Evolutionary conservation across 805 yeast genomes (phyloP).

Genomic region (Jamesozyma rosinii): DNA sequence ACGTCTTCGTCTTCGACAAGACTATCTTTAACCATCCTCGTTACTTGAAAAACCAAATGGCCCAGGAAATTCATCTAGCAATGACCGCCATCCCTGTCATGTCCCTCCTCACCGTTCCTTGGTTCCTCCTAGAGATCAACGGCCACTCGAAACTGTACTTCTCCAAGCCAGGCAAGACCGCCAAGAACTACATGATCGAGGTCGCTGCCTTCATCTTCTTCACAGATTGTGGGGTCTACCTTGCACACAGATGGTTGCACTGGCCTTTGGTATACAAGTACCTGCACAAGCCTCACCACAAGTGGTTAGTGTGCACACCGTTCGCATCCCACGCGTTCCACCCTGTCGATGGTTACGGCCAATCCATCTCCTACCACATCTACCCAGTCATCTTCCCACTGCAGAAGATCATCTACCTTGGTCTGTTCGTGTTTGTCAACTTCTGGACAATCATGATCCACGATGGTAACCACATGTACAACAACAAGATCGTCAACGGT

Average conservation of each 20-base stretch:
- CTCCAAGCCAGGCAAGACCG: constrained; percentile 52
- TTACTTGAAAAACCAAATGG: constrained; percentile 87
- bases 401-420: constrained; percentile 74
- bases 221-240: constrained; percentile 87
- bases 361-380: constrained; percentile 86
- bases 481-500: constrained; percentile 90
- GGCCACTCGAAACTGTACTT: constrained; percentile 78
- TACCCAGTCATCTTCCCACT: constrained; percentile 89
- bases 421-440: constrained; percentile 82
- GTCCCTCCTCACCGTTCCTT: constrained; percentile 82
- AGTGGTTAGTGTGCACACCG: constrained; percentile 98
- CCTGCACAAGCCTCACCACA: constrained; percentile 95
- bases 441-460: constrained; percentile 99
- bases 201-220: constrained; percentile 76
- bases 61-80: constrained; percentile 73
- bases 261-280: constrained; percentile 82
- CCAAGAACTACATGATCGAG: constrained; percentile 56
- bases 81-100: constrained; percentile 75
- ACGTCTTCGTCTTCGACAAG: constrained; percentile 71
- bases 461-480: constrained; percentile 91
- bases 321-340: constrained; percentile 98
- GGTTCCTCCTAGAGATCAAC: constrained; percentile 74
- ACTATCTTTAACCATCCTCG: constrained; percentile 92
- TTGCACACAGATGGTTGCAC: constrained; percentile 87
- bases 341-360: constrained; percentile 92